Evolutionary conservation across 495 filamentous ascomycete species (phyloP).

Genomic region (Filosporella fistucella): DNA sequence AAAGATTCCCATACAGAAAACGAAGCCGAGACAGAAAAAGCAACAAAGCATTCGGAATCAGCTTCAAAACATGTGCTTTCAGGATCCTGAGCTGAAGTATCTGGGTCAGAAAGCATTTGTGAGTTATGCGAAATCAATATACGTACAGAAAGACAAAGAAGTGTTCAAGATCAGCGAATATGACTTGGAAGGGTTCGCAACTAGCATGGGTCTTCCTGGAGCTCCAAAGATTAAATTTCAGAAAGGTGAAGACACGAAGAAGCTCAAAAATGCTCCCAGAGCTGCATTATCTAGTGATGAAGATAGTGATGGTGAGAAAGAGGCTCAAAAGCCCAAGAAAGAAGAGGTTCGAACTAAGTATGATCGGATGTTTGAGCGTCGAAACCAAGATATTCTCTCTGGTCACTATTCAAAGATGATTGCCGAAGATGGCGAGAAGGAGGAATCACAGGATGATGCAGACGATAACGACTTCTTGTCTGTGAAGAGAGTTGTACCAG

Average conservation of each 20-base stretch:
- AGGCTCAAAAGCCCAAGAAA: constrained; percentile 52
- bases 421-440: constrained; percentile 52
- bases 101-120: constrained; percentile 94
- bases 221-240: constrained; percentile 87
- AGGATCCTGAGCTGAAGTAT: constrained; percentile 91
- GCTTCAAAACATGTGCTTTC: constrained; percentile 90
- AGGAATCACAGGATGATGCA: constrained; percentile 38
- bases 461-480: constrained; percentile 78
- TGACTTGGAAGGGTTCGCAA: constrained; percentile 79
- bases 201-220: constrained; percentile 82
- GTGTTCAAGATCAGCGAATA: constrained; percentile 78
- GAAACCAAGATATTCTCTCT: constrained; percentile 91
- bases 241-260: constrained; percentile 82
- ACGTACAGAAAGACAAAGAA: constrained; percentile 89
- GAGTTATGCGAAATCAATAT: constrained; percentile 75
- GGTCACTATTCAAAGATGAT: constrained; percentile 87
- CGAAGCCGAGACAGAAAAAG: constrained; percentile 85
- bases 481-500: constrained; percentile 76
- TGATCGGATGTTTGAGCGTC: constrained; percentile 93
- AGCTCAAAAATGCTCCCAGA: constrained; percentile 79
- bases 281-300: constrained; percentile 48
- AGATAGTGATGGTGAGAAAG: constrained; percentile 35
- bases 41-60: constrained; percentile 78
- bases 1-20: constrained; percentile 79
- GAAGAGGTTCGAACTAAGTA: constrained; percentile 78